These are phyloP conservation scores for Brachypodium distachyon DNA, from an alignment of 202 grass and related monocot genomes.

Conservation along the genomic window DNA sequence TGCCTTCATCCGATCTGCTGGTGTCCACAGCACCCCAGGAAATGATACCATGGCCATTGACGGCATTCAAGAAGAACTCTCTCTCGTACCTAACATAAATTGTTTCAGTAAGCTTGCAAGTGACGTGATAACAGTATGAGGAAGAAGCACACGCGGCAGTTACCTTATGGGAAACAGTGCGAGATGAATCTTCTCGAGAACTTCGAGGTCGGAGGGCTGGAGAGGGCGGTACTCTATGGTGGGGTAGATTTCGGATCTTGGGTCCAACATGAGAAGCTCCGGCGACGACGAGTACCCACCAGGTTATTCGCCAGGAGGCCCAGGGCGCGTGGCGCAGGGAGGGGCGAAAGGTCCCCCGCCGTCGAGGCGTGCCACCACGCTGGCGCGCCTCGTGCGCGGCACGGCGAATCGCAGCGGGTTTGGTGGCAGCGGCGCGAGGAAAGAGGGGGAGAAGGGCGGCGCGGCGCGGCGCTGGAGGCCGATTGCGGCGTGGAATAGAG, in stretches of 20 bases:
- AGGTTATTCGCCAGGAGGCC: constrained; percentile 14
- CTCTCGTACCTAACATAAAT: constrained; percentile 64
- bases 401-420: constrained; percentile 15
- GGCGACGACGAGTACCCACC: constrained; percentile 1
- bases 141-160: constrained; percentile 2
- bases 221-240: constrained; percentile 85
- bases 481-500: neutral
- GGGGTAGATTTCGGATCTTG: constrained; percentile 53
- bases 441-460: neutral
- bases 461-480: neutral
- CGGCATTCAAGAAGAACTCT: constrained; percentile 94
- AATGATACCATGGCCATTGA: constrained; percentile 73
- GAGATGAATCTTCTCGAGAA: constrained; percentile 85
- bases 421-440: neutral
- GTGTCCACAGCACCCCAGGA: constrained; percentile 93
- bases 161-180: constrained; percentile 90
- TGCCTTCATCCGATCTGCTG: constrained; percentile 50
- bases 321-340: neutral
- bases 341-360: neutral
- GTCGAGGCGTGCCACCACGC: neutral
- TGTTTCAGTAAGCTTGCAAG: neutral
- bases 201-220: constrained; percentile 77
- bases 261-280: constrained; percentile 92
- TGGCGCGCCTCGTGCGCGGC: neutral
- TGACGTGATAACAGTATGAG: neutral